Evolutionary conservation across 2,329 filamentous ascomycete genomes (phyloP), one percentile per base, ranked within the genome.

Genomic region (Ceratocystis variospora): DNA sequence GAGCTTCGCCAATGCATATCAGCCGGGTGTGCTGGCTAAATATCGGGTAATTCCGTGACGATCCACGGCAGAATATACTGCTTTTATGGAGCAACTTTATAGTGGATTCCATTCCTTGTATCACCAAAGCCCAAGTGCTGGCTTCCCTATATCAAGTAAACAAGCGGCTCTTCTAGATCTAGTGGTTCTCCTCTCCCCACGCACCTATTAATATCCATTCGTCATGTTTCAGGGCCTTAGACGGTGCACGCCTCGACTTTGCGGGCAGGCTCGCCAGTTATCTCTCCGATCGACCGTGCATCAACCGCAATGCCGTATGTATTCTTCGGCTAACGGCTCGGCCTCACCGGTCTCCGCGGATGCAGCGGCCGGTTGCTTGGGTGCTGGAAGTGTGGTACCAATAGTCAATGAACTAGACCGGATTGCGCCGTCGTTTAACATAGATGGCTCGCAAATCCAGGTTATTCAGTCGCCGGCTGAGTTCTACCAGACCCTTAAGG

Each of bases 401-500:
- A 79, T 88, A 73, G 74, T 83, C 73, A 76, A 76, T 71, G 92
- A 99, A 75, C 78, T 99, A 68, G 94, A 99, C 75, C 87, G 83
- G 71, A 84, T 97, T 70, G 88, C 92, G 2, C 94, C 94, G n/a
- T 87, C 89, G 57, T 96, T 99, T 71, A 89, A 92, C 73, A 80
- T 99, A 31, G 79, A 86, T 31, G 89, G 90, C 1, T 89, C 89
- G 4, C 85, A 93, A 67, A 88, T 99, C 62, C 80, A 82, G 10
- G 87, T 99, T 22, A 76, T 99, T 12, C 82, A 86, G 71, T 87
- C 88, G 1, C 94, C 94, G 0, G 77, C 83, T n/a, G 89, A 93
- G 64, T 99, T 99, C 74, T 99, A 96, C 76, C 85, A 88, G 71
- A 90, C 87, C 6, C 79, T 99, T 68, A 96, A 96, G 85, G 90